phyloP scores from a whole-genome alignment of 2,329 filamentous ascomycete species.

The Penicillium digitatum region DNA sequence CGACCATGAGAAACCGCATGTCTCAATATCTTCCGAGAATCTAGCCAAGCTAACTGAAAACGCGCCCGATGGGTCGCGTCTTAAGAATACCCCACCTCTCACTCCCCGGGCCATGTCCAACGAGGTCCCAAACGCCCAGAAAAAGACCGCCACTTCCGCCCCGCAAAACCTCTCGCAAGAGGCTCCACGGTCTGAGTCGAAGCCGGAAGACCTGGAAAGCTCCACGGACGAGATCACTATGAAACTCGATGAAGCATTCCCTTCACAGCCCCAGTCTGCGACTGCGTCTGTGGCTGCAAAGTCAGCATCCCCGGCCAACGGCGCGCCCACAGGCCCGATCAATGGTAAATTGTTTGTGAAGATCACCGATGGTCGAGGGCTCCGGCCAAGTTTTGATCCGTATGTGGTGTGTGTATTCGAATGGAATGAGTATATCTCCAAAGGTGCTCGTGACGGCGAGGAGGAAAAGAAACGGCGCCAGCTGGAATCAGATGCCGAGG shows the following conservation, averaged over 20 bases:
- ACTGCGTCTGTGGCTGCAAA: background rate
- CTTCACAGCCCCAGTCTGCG: constrained; percentile 19
- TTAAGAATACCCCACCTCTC: constrained; percentile 89
- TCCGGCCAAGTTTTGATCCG: constrained; percentile 78
- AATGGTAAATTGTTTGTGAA: constrained; percentile 88
- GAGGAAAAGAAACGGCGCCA: constrained; percentile 58
- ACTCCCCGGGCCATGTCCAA: constrained; percentile 82
- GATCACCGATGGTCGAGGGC: constrained; percentile 77
- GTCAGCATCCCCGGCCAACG: constrained; percentile 34
- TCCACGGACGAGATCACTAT: constrained; percentile 35
- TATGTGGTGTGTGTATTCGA: constrained; percentile 98
- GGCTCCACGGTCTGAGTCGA: constrained; percentile 6
- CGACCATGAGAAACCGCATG: constrained; percentile 41
- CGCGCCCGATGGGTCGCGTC: constrained; percentile 53
- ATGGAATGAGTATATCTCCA: constrained; percentile 91
- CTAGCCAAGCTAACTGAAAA: constrained; percentile 75
- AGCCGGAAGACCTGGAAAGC: constrained; percentile 25
- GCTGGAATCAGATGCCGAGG: constrained; percentile 60
- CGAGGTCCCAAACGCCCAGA: constrained; percentile 45
- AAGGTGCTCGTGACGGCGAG: constrained; percentile 66
- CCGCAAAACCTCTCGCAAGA: background rate
- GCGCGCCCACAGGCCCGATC: constrained; percentile 63
- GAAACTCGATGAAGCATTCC: constrained; percentile 38
- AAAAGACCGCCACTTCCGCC: constrained; percentile 26
- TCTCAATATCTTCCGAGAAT: constrained; percentile 45